phyloP scores from a whole-genome alignment of 768 basidiomycete species.

The Termitomyces sp. region DNA sequence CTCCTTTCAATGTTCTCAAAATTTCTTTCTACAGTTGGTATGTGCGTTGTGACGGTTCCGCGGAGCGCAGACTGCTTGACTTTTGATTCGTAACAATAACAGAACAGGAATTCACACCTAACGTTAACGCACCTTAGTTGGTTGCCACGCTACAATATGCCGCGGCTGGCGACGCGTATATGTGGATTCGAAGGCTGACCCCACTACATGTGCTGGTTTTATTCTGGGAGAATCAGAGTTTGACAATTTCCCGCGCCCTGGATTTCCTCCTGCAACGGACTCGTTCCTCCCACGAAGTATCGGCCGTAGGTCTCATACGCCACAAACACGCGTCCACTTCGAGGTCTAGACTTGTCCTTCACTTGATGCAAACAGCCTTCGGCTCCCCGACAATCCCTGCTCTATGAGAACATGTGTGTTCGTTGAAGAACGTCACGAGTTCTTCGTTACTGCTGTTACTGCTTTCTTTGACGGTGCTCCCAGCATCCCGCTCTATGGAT shows the following conservation, averaged over 20 bases:
- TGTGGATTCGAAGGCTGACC: background rate
- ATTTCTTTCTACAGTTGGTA: no score
- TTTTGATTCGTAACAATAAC: no score
- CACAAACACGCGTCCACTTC: constrained; percentile 1
- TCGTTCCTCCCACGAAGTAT: background rate
- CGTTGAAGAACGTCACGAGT: background rate
- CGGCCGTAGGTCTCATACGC: constrained; percentile 3
- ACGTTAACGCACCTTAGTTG: background rate
- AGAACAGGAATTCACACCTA: no score
- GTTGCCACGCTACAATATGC: background rate
- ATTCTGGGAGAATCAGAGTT: background rate
- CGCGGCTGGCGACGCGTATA: background rate
- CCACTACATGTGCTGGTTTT: background rate
- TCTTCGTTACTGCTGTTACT: background rate
- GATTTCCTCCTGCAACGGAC: background rate
- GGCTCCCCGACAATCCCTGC: background rate
- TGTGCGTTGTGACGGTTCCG: no score
- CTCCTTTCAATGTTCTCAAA: no score
- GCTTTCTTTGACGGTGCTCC: background rate
- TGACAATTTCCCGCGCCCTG: background rate
- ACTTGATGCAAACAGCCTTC: background rate
- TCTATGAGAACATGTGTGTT: background rate
- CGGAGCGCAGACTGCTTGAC: no score
- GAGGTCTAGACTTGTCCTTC: background rate
- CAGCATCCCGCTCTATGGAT: background rate